Base-by-base conservation (phyloP, 768 basidiomycete genomes). In the Leucocoprinus sp. region DNA sequence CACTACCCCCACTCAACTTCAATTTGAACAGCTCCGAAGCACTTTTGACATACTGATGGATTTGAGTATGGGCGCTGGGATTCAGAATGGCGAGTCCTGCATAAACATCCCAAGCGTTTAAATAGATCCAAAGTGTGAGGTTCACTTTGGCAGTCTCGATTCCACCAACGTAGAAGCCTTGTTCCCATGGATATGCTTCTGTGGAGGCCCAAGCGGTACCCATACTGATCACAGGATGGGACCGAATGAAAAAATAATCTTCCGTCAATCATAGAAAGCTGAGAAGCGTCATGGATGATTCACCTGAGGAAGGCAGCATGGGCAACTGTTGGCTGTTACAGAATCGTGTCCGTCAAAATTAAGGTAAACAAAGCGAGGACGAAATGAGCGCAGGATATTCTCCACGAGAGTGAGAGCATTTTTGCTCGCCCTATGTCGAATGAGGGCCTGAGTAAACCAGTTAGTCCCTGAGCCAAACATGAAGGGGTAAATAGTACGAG, bases 121-220 rank as follows among this genome's bases (percentile, higher is more conserved):
- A 77, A 64, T 97, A 99, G 56, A 99, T 98, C 0, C 96, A 89
- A 15, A 96, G 76, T 52, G 87, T 82, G 63, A 97, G 84, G 71
- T 99, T 99, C 55, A 92, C 93, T 66, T 99, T 99, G 55, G 92
- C 92, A 1, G 91, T 93, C 62, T 99, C 96, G 55, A 99, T 93
- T 0, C 96, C 96, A 18, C 93, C 90, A 23, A 96, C 90, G 64
- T 98, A 98, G 38, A 87, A 80, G 1, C 90, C 88, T 33, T 85
- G 78, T 64, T 97, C 95, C 96, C 96, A 98, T 2, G 96, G 96
- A 61, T 96, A 98, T 17, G 74, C 70, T 6, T 68, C 64, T 8
- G 80, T 71, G 28, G 76, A 73, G 27, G 78, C 76, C 96, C 96
- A 99, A 0, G 96, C 96, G 0, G 92, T 95, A 6, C 96, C 96